Conservation (phyloP, 2,329 filamentous ascomycete genomes). For the Paramyrothecium sp. region DNA sequence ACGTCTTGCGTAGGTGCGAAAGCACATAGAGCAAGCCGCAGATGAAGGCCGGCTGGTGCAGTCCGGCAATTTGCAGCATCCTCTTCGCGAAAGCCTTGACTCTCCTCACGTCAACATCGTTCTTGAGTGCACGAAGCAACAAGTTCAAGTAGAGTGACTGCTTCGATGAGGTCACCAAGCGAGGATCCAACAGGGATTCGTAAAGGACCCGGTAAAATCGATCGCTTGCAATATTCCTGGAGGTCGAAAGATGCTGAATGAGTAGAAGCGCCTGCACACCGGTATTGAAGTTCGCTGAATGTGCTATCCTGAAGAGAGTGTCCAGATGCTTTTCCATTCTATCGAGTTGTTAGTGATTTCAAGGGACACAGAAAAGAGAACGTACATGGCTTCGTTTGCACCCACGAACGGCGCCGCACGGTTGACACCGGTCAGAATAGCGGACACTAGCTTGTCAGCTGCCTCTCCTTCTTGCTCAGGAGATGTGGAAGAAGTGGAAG, state of each 20-base stretch:
- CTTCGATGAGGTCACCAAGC: constrained; percentile 86
- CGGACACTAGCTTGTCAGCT: constrained; percentile 88
- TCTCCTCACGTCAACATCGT: constrained; percentile 83
- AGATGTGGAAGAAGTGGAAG: constrained; percentile 9
- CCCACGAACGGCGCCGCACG: constrained; percentile 91
- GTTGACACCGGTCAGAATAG: constrained; percentile 90
- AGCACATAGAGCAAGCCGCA: constrained; percentile 92
- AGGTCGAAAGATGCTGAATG: constrained; percentile 85
- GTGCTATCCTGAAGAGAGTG: constrained; percentile 91
- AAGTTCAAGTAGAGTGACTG: constrained; percentile 94
- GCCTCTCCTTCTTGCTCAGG: constrained; percentile 61
- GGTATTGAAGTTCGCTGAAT: constrained; percentile 98
- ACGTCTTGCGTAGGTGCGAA: constrained; percentile 73
- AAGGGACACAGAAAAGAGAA: constrained; percentile 9
- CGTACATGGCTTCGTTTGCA: constrained; percentile 72
- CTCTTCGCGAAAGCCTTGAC: constrained; percentile 97
- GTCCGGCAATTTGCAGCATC: constrained; percentile 78
- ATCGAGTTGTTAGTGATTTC: constrained; percentile 11
- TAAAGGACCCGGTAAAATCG: constrained; percentile 95
- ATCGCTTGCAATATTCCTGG: constrained; percentile 79
- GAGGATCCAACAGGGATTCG: constrained; percentile 88
- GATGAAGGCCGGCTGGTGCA: constrained; percentile 91
- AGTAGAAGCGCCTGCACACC: constrained; percentile 93
- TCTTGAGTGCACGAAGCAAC: constrained; percentile 82
- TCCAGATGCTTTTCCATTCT: constrained; percentile 86